These are phyloP conservation scores for Podospora pseudoanserina DNA, from an alignment of 495 filamentous ascomycete species.

Conservation along the genomic window DNA sequence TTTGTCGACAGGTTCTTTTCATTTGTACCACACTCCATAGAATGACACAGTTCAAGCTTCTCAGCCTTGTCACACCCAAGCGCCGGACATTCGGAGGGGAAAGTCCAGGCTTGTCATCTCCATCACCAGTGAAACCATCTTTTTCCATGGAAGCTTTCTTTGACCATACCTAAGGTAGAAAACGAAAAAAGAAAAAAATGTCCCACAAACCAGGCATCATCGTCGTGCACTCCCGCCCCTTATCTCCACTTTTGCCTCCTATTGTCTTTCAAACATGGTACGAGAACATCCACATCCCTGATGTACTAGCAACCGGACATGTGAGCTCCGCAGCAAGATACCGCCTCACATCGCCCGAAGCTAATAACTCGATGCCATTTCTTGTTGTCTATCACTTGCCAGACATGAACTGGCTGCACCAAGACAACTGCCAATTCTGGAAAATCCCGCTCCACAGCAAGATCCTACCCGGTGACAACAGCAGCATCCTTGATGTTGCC, in stretches of 20 bases:
- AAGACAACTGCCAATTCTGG: conserved; percentile 9
- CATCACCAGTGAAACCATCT: neutral
- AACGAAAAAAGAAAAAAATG: neutral
- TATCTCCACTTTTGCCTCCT: conserved; percentile 13
- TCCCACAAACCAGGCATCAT: conserved; percentile 11
- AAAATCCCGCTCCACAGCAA: conserved; percentile 10
- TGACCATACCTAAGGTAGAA: neutral
- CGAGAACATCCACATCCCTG: conserved; percentile 30
- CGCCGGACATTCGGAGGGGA: neutral
- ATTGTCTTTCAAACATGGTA: conserved; percentile 27
- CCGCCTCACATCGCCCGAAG: neutral
- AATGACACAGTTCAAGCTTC: neutral
- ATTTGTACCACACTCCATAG: too few species aligned
- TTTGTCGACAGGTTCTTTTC: too few species aligned
- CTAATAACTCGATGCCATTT: conserved; percentile 15
- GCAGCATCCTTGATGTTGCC: conserved; percentile 16
- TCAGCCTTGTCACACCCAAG: neutral
- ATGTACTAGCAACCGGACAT: conserved; percentile 23
- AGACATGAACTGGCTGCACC: conserved; percentile 24
- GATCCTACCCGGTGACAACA: neutral
- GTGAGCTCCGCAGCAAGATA: conserved; percentile 24
- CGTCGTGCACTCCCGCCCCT: conserved; percentile 17
- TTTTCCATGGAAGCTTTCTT: neutral
- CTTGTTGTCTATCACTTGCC: conserved; percentile 28
- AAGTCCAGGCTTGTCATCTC: neutral